Conservation (phyloP, 805 yeast species). For the Scheffersomyces stipitis region DNA sequence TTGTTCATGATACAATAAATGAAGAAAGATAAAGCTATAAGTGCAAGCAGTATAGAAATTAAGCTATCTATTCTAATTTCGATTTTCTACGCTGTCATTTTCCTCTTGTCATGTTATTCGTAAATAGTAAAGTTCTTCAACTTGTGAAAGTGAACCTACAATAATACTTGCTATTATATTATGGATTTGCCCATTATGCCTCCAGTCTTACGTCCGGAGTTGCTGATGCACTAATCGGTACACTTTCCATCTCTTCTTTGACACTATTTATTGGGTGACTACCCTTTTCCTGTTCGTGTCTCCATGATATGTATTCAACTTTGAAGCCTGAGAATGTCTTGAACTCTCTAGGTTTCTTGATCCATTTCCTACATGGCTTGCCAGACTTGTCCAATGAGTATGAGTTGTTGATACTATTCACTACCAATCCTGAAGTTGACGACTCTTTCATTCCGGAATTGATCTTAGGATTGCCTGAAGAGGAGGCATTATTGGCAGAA, state of each 20-base stretch:
- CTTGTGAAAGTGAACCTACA: too few species aligned
- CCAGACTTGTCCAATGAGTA: constrained; percentile 38
- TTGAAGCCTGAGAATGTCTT: constrained; percentile 47
- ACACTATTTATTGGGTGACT: background rate
- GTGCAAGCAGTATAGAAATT: too few species aligned
- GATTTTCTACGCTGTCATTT: too few species aligned
- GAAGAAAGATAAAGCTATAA: too few species aligned
- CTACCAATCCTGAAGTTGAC: constrained; percentile 41
- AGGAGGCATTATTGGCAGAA: constrained; percentile 7
- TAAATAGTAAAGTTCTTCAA: too few species aligned
- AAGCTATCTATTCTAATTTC: too few species aligned
- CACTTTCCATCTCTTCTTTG: constrained; percentile 4
- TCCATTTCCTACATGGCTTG: constrained; percentile 33
- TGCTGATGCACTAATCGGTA: constrained; percentile 5
- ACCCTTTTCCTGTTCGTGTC: constrained; percentile 8
- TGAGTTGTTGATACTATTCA: constrained; percentile 29
- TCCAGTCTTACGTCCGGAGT: constrained; percentile 4
- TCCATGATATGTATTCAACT: constrained; percentile 26
- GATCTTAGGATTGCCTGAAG: constrained; percentile 23
- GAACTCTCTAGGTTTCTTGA: constrained; percentile 31
- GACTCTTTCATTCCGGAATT: constrained; percentile 41
- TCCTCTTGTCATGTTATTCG: too few species aligned
- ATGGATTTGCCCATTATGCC: too few species aligned
- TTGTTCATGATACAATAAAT: too few species aligned
- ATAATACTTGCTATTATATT: too few species aligned